Evolutionary conservation across 2,329 filamentous ascomycete genomes (phyloP).

Genomic region (Neonectria sp.): DNA sequence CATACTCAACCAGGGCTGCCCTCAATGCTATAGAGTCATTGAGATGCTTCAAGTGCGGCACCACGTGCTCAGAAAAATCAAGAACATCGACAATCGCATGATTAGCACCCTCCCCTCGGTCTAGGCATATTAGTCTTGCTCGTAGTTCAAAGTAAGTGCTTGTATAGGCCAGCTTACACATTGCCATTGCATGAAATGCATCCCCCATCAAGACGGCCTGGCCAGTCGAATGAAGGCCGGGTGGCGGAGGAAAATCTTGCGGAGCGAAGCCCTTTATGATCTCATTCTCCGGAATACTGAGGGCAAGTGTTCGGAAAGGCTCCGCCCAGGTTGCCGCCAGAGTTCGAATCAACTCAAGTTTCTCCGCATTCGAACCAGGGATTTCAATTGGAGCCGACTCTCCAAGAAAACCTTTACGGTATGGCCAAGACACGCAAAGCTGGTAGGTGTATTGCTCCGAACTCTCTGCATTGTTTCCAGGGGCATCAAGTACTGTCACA

Average conservation of each 20-base stretch:
- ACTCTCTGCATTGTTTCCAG: conserved; percentile 56
- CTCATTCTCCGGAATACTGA: conserved; percentile 56
- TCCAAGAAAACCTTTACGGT: conserved; percentile 53
- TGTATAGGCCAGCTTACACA: conserved; percentile 62
- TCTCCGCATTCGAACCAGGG: conserved; percentile 57
- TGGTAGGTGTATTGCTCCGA: conserved; percentile 60
- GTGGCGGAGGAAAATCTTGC: conserved; percentile 63
- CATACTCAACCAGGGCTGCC: conserved; percentile 57
- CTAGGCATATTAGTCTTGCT: conserved; percentile 47
- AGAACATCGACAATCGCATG: conserved; percentile 68
- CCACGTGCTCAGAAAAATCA: conserved; percentile 57
- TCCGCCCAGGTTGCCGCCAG: conserved; percentile 64
- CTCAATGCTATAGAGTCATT: conserved; percentile 36
- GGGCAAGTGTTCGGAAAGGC: conserved; percentile 61
- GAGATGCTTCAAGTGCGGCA: conserved; percentile 31
- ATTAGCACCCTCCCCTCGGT: conserved; percentile 71
- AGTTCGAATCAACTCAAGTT: conserved; percentile 58
- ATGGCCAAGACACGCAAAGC: conserved; percentile 67
- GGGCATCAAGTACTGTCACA: conserved; percentile 62
- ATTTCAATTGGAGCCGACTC: conserved; percentile 53
- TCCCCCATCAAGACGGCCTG: conserved; percentile 67
- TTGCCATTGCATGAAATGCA: conserved; percentile 71
- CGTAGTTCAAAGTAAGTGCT: no score
- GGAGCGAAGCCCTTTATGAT: conserved; percentile 62
- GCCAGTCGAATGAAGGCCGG: conserved; percentile 54